Evolutionary conservation across 2,329 filamentous ascomycete genomes (phyloP), one percentile per base, ranked within the genome.

Genomic region (Purpureocillium takamizusanense): DNA sequence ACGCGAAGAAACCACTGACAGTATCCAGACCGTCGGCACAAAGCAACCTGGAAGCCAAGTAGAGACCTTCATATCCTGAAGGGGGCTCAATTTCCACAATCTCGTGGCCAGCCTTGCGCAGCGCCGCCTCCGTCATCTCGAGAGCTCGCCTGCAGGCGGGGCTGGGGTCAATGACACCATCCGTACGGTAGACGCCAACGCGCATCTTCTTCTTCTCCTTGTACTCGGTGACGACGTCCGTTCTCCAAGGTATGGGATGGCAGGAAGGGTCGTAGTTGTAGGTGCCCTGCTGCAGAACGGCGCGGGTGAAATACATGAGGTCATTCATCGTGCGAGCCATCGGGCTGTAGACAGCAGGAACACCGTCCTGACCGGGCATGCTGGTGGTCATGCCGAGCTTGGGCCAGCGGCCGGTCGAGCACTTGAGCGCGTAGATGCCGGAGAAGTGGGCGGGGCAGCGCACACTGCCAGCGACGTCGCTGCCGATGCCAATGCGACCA

Each of bases 321-420:
- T 95, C 89, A 45, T 80, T 75, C 42, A 95, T 62, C 0, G 88
- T 95, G 38, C 88, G 75, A 3, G 89, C 78, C 90, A 97, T 95
- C 5, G 89, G 89, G 41, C 85, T 90, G 62, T 89, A 95, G 15
- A 95, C 87, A 46, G 83, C 86, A 1, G 86, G 80, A 25, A 95
- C 79, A 1, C 88, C 89, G 55, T 95, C 90, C 56, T 95, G 88
- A 0, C 90, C 90, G 0, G 85, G 79, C 87, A 95, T 95, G 51
- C 83, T 89, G 1, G 89, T 95, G 44, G 76, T 76, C 56, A 87
- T 80, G 9, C 87, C 87, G 31, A 77, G 72, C 59, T 94, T 94
- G 1, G 87, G 86, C 87, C 89, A 95, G 35, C 89, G 74, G 2
- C 90, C 89, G 2, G 86, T 94, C 3, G 85, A 89, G 62, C 89